These are phyloP conservation scores for Chaetoscypha palmicola DNA, from an alignment of 2,329 filamentous ascomycete species.

Conservation along the genomic window DNA sequence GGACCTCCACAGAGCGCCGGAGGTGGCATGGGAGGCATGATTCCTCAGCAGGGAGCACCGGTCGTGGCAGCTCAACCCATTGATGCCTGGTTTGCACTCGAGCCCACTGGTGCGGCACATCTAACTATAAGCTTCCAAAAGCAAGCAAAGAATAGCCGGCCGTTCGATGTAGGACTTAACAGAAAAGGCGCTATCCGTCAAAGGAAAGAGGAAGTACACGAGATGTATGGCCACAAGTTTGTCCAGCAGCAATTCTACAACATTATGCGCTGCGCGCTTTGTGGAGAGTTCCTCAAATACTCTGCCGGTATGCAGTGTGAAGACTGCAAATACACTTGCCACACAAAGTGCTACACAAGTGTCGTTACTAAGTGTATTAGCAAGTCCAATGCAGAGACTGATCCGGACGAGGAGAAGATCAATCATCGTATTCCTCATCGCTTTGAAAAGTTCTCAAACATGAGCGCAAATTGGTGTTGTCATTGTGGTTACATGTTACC, in stretches of 20 bases:
- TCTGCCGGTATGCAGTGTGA: conserved; percentile 98
- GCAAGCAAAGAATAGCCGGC: conserved; percentile 73
- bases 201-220: conserved; percentile 95
- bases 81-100: conserved; percentile 94
- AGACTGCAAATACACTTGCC: conserved; percentile 99
- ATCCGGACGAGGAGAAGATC: conserved; percentile 98
- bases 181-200: conserved; percentile 95
- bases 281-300: conserved; percentile 97
- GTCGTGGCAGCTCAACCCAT: conserved; percentile 49
- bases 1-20: conserved; percentile 37
- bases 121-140: conserved; percentile 89
- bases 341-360: conserved; percentile 92
- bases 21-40: conserved; percentile 21
- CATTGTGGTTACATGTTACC: conserved; percentile 96
- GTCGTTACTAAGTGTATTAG: conserved; percentile 99
- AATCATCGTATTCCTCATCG: conserved; percentile 98
- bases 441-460: conserved; percentile 93
- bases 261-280: conserved; percentile 98
- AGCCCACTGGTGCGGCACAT: conserved; percentile 88
- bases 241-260: conserved; percentile 99
- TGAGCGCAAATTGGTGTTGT: conserved; percentile 98
- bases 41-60: conserved; percentile 26
- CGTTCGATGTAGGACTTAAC: conserved; percentile 82
- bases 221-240: conserved; percentile 99
- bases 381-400: conserved; percentile 96